phyloP scores from a whole-genome alignment of 106 monocot species.

The Posidonia australis region DNA sequence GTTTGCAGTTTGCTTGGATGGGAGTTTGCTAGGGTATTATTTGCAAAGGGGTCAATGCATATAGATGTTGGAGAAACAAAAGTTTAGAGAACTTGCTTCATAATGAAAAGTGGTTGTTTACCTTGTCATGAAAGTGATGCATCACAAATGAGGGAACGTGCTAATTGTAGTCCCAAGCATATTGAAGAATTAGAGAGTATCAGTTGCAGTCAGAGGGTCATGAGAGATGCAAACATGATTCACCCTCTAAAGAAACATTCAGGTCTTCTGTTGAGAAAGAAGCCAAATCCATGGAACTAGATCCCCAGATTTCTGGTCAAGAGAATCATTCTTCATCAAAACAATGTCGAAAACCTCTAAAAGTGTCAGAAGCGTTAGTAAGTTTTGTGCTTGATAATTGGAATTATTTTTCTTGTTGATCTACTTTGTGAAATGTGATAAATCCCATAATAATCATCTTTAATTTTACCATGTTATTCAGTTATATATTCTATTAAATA shows the following conservation, averaged over 20 bases:
- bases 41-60: too few relatives aligned
- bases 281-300: background rate
- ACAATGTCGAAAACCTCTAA: background rate
- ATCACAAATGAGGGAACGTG: conserved; percentile 7
- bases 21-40: too few relatives aligned
- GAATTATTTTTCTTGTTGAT: background rate
- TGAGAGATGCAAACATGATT: background rate
- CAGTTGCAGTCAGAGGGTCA: background rate
- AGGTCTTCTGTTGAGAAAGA: conserved; percentile 4
- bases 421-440: too few relatives aligned
- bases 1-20: too few relatives aligned
- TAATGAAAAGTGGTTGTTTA: background rate
- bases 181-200: conserved; percentile 4
- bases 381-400: background rate
- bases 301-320: background rate
- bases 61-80: background rate
- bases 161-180: background rate
- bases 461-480: too few relatives aligned
- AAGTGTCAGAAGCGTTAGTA: background rate
- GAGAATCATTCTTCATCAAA: background rate
- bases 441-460: too few relatives aligned
- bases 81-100: conserved; percentile 4
- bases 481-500: too few relatives aligned
- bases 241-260: background rate
- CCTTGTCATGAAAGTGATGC: conserved; percentile 1